phyloP scores from a whole-genome alignment of 2,329 filamentous ascomycete species.

The Catunica adiposa region DNA sequence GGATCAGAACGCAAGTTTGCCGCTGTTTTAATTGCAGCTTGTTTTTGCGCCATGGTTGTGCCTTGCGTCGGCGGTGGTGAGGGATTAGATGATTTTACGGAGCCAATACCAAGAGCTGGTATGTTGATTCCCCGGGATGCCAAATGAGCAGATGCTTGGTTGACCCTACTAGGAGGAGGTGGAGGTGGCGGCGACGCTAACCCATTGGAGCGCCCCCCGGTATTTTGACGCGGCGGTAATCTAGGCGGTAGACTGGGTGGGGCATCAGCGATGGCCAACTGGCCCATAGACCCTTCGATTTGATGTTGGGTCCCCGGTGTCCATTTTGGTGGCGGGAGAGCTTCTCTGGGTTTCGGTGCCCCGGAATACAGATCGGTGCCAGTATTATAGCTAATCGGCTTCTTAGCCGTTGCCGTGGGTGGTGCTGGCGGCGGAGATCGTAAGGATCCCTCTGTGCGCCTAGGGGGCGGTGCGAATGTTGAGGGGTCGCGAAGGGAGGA shows the following conservation, averaged over 20 bases:
- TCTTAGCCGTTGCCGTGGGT: conserved; percentile 12
- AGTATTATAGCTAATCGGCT: conserved; percentile 4
- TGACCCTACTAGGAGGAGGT: conserved; percentile 29
- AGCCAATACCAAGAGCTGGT: conserved; percentile 52
- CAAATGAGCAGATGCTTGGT: conserved; percentile 37
- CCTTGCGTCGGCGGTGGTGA: conserved; percentile 26
- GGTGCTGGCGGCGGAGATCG: conserved; percentile 18
- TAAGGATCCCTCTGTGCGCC: conserved; percentile 29
- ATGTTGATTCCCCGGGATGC: conserved; percentile 63
- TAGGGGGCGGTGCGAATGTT: conserved; percentile 68
- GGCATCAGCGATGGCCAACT: conserved; percentile 10
- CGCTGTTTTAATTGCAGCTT: conserved; percentile 45
- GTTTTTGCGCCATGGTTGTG: conserved; percentile 48
- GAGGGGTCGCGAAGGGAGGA: conserved; percentile 57
- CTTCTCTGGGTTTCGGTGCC: conserved; percentile 16
- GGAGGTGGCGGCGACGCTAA: conserved; percentile 17
- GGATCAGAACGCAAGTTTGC: conserved; percentile 43
- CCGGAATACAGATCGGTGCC: conserved; percentile 16
- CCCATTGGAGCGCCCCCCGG: conserved; percentile 19
- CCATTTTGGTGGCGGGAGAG: conserved; percentile 41
- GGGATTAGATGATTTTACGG: not conserved
- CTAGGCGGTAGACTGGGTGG: conserved; percentile 60
- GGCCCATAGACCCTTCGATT: not conserved
- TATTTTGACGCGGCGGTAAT: conserved; percentile 31
- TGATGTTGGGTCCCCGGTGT: conserved; percentile 36